phyloP scores from a whole-genome alignment of 352 stramenopile species.

The Hyaloperonospora arabidopsidis region DNA sequence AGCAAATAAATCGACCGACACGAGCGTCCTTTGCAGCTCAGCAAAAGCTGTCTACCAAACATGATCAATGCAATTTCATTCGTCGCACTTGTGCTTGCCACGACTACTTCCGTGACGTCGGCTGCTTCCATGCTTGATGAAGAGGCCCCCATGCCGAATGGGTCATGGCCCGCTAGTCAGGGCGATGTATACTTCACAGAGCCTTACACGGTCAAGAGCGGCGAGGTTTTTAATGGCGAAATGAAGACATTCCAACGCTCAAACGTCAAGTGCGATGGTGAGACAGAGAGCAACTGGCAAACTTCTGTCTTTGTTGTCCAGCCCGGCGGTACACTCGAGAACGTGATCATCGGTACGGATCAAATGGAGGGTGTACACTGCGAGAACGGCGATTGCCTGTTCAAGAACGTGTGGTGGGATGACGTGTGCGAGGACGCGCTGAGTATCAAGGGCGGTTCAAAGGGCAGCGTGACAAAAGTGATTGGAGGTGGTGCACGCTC shows the following conservation, averaged over 20 bases:
- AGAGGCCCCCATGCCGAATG: slow-evolving; percentile 22
- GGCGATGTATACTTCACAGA: slow-evolving; percentile 23
- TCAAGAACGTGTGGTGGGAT: slow-evolving; percentile 24
- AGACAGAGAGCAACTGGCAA: slow-evolving; percentile 23
- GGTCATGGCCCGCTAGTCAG: slow-evolving; percentile 22
- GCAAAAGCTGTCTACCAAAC: background rate
- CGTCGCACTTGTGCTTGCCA: slow-evolving; percentile 10
- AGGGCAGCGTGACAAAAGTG: slow-evolving; percentile 26
- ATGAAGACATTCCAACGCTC: slow-evolving; percentile 27
- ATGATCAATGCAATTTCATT: slow-evolving; percentile 19
- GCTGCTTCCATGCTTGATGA: slow-evolving; percentile 19
- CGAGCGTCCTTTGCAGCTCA: background rate
- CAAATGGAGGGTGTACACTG: slow-evolving; percentile 13
- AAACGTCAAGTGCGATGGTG: slow-evolving; percentile 34
- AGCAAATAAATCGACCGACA: slow-evolving; percentile 7
- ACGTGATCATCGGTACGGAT: slow-evolving; percentile 47
- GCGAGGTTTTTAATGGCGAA: slow-evolving; percentile 39
- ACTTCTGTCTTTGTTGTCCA: slow-evolving; percentile 41
- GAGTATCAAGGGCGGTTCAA: slow-evolving; percentile 32
- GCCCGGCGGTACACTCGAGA: slow-evolving; percentile 36
- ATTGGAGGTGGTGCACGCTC: slow-evolving; percentile 36
- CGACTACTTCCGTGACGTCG: slow-evolving; percentile 9
- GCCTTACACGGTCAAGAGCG: slow-evolving; percentile 29
- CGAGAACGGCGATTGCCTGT: slow-evolving; percentile 16
- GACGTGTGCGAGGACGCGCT: slow-evolving; percentile 31